Conservation (phyloP, 169 alveolate species). For the Sarcocystis neurona region DNA sequence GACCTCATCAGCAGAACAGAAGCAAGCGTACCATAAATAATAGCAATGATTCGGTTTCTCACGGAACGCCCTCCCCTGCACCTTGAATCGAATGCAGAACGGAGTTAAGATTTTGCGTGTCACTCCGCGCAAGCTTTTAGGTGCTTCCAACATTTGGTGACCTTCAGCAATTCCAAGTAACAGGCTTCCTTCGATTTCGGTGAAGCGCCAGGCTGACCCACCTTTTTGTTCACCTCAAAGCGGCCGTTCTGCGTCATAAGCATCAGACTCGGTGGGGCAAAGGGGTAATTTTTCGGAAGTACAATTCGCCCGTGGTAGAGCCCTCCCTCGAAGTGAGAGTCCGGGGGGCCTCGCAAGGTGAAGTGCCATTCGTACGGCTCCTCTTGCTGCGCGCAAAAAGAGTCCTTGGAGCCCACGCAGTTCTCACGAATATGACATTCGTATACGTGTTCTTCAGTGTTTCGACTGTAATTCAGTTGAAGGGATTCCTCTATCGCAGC, state of each 20-base stretch:
- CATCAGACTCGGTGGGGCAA: constrained; percentile 89
- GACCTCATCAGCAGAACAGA: neutral
- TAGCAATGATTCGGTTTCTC: neutral
- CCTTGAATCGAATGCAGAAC: neutral
- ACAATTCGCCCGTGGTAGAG: constrained; percentile 90
- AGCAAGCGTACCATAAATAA: neutral
- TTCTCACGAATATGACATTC: too few species aligned
- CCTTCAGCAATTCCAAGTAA: too few species aligned
- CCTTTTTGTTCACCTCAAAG: constrained; percentile 85
- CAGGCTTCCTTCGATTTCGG: too few species aligned
- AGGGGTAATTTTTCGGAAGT: constrained; percentile 89
- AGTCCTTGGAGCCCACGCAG: too few species aligned
- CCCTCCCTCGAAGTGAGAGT: constrained; percentile 91
- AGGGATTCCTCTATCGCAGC: too few species aligned
- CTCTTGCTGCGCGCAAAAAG: constrained; percentile 72
- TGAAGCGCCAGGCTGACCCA: too few species aligned
- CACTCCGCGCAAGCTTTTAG: too few species aligned
- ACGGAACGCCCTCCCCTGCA: neutral
- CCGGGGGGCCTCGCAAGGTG: constrained; percentile 85
- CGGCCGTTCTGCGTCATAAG: constrained; percentile 90
- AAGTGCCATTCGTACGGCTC: constrained; percentile 92
- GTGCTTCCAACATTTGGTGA: too few species aligned
- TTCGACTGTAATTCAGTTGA: too few species aligned
- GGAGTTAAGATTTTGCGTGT: too few species aligned
- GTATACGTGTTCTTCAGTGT: too few species aligned